A percentile compares a stretch with the other conserved stretches of the same genome.
Evolutionary conservation across 2,329 filamentous ascomycete genomes (phyloP).

Genomic region (Aspergillus aculeatus): DNA sequence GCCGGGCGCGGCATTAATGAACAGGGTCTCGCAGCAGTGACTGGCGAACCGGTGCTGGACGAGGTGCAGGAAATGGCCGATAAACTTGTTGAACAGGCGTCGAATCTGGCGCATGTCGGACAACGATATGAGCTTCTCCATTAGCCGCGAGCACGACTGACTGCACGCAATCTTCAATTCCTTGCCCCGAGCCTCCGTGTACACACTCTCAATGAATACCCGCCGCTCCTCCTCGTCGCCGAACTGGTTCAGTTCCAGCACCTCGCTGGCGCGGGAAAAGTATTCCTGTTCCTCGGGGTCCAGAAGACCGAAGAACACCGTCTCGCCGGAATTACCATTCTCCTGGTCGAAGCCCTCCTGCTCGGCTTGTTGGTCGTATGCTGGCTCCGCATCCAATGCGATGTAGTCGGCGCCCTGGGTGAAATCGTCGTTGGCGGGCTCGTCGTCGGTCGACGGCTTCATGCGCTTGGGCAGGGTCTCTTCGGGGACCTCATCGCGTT

Average conservation of each 20-base stretch:
- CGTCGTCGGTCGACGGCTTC: slow-evolving; percentile 33
- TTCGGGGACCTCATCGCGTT: slow-evolving; percentile 36
- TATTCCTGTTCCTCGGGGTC: slow-evolving; percentile 94
- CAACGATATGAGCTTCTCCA: slow-evolving; percentile 86
- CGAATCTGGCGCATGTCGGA: slow-evolving; percentile 80
- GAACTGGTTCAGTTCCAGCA: slow-evolving; percentile 89
- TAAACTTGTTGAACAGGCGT: slow-evolving; percentile 79
- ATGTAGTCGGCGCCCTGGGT: slow-evolving; percentile 38
- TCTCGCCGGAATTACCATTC: slow-evolving; percentile 48
- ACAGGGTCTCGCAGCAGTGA: slow-evolving; percentile 94
- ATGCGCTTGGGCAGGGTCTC: slow-evolving; percentile 39
- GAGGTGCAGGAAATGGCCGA: slow-evolving; percentile 80
- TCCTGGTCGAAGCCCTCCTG: slow-evolving; percentile 14
- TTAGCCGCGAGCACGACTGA: slow-evolving; percentile 87
- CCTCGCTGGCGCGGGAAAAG: slow-evolving; percentile 83
- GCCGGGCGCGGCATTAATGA: slow-evolving; percentile 74
- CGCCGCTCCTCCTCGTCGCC: slow-evolving; percentile 69
- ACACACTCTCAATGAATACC: slow-evolving; percentile 77
- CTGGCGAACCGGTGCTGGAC: slow-evolving; percentile 95
- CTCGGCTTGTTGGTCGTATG: neutral
- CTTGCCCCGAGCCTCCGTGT: slow-evolving; percentile 81
- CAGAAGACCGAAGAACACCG: slow-evolving; percentile 88
- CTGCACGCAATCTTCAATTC: slow-evolving; percentile 95
- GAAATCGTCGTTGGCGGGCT: slow-evolving; percentile 17
- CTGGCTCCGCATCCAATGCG: slow-evolving; percentile 26